These are phyloP conservation scores for Torulaspora microellipsoides DNA, from an alignment of 805 yeast species.

Conservation along the genomic window DNA sequence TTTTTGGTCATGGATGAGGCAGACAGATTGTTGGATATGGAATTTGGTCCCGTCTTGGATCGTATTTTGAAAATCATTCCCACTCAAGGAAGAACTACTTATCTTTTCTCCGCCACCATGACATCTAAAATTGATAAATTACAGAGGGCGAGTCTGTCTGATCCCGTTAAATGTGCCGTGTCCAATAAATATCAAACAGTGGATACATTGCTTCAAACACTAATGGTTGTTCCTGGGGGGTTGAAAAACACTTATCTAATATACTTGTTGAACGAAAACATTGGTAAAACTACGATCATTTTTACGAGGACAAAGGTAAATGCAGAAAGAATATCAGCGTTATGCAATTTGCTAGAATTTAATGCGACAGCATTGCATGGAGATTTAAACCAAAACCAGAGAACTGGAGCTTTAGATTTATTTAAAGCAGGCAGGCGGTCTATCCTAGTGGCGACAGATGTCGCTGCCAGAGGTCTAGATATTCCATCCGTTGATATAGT, in stretches of 20 bases:
- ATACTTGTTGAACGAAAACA: constrained; percentile 72
- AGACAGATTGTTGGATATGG: constrained; percentile 91
- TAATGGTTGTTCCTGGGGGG: constrained; percentile 89
- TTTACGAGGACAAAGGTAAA: constrained; percentile 95
- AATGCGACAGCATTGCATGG: constrained; percentile 93
- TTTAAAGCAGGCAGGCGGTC: constrained; percentile 68
- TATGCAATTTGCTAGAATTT: constrained; percentile 78
- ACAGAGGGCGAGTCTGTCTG: constrained; percentile 83
- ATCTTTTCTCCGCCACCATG: constrained; percentile 93
- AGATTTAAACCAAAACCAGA: constrained; percentile 77
- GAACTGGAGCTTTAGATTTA: constrained; percentile 76
- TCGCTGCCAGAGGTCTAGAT: constrained; percentile 87
- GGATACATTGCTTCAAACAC: constrained; percentile 82
- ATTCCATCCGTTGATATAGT: constrained; percentile 77
- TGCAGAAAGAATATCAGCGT: constrained; percentile 81
- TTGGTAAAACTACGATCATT: constrained; percentile 82
- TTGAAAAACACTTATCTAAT: constrained; percentile 84
- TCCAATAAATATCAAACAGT: constrained; percentile 88
- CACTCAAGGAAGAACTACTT: constrained; percentile 70
- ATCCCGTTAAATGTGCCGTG: constrained; percentile 90
- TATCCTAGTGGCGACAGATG: constrained; percentile 77
- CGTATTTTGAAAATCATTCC: constrained; percentile 83
- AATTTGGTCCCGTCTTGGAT: constrained; percentile 91
- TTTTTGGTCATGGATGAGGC: constrained; percentile 96
- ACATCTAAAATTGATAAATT: constrained; percentile 91